A percentile compares a stretch with the other conserved stretches of the same genome.
These are phyloP conservation scores for Collybia mongolica DNA, from an alignment of 768 basidiomycete species.

Conservation along the genomic window DNA sequence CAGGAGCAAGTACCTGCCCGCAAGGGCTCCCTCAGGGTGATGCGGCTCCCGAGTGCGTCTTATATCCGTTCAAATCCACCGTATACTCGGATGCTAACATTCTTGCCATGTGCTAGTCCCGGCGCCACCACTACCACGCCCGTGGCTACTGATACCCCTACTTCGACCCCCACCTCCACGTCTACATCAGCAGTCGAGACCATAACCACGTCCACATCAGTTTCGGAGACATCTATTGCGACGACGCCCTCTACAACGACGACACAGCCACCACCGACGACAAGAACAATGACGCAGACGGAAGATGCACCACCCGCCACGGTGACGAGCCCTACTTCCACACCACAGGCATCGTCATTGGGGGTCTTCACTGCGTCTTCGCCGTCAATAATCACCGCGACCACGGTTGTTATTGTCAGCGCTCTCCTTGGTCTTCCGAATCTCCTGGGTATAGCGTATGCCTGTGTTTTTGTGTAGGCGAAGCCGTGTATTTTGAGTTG, in stretches of 20 bases:
- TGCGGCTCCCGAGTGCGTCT: neutral
- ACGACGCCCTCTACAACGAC: neutral
- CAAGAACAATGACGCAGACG: neutral
- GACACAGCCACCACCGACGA: neutral
- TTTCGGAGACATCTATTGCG: neutral
- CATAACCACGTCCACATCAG: neutral
- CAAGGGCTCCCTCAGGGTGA: conserved; percentile 1
- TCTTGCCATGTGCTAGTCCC: neutral
- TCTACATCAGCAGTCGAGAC: neutral
- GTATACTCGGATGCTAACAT: neutral
- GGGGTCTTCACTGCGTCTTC: neutral
- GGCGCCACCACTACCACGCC: neutral
- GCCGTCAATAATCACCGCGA: neutral
- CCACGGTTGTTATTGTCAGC: neutral
- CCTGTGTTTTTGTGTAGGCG: neutral
- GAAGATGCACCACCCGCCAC: neutral
- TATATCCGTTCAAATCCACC: neutral
- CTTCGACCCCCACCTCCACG: neutral
- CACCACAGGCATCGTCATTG: neutral
- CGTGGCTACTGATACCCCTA: neutral
- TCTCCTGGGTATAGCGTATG: neutral
- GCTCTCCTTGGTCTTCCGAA: neutral
- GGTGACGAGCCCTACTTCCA: neutral
- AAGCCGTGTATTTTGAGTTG: too few species aligned
- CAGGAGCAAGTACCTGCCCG: conserved; percentile 3